These are phyloP conservation scores for Mucor lusitanicus DNA, from an alignment of 371 early-diverging fungal species.

Conservation along the genomic window DNA sequence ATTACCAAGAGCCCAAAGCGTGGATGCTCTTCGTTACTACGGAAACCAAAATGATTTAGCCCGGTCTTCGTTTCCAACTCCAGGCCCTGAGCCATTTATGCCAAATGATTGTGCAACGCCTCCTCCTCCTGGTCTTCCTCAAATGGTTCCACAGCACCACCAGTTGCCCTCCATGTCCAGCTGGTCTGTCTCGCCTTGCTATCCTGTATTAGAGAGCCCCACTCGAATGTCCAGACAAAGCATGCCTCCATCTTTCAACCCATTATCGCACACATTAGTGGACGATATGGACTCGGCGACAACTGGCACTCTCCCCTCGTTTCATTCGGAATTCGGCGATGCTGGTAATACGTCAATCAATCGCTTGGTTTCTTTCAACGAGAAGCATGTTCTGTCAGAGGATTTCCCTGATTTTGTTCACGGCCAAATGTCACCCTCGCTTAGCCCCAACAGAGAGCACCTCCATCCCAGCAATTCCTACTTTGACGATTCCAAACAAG, in stretches of 20 bases:
- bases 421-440: slow-evolving; percentile 30
- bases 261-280: not conserved
- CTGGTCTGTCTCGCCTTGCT: slow-evolving; percentile 4
- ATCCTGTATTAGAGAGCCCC: not conserved
- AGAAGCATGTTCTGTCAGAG: not conserved
- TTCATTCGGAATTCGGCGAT: not conserved
- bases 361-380: not conserved
- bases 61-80: slow-evolving; percentile 17
- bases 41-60: not conserved
- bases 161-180: not conserved
- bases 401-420: slow-evolving; percentile 37
- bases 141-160: not conserved
- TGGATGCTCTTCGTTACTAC: slow-evolving; percentile 28
- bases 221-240: slow-evolving; percentile 25
- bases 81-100: not conserved
- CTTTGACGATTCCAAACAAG: slow-evolving; percentile 12
- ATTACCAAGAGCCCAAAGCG: slow-evolving; percentile 34
- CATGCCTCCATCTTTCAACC: slow-evolving; percentile 30
- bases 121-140: slow-evolving; percentile 12
- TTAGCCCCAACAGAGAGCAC: slow-evolving; percentile 16
- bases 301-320: not conserved
- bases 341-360: not conserved
- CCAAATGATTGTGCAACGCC: slow-evolving; percentile 13
- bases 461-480: slow-evolving; percentile 14
- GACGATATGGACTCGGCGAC: not conserved